Conservation (phyloP, 805 yeast genomes). For the Grigorovia transvaalensis region DNA sequence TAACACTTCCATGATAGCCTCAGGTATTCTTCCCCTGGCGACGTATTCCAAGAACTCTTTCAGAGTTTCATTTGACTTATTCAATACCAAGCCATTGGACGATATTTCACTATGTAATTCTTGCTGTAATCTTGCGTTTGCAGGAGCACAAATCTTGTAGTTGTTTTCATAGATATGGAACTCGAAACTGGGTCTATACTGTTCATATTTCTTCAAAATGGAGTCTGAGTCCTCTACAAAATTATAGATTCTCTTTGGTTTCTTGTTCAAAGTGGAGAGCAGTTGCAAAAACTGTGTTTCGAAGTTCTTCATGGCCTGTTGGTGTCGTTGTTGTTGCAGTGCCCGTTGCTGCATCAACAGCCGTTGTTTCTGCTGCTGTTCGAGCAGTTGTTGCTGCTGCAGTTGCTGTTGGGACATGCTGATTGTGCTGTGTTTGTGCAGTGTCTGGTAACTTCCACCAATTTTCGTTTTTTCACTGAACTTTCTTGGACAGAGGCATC, state of each 20-base stretch:
- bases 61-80: conserved; percentile 56
- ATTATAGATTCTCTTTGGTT: conserved; percentile 39
- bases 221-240: conserved; percentile 66
- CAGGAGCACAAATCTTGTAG: conserved; percentile 78
- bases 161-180: conserved; percentile 89
- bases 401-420: conserved; percentile 19
- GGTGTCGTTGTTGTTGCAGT: conserved; percentile 26
- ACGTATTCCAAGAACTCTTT: conserved; percentile 73
- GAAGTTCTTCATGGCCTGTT: conserved; percentile 33
- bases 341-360: conserved; percentile 27
- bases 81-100: conserved; percentile 58
- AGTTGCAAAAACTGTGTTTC: conserved; percentile 34
- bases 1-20: conserved; percentile 78
- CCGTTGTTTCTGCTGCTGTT: conserved; percentile 17
- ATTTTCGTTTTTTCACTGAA: background rate
- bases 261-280: conserved; percentile 26
- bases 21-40: conserved; percentile 74
- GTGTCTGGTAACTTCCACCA: background rate
- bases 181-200: conserved; percentile 70
- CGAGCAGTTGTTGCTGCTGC: conserved; percentile 21
- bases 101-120: conserved; percentile 30
- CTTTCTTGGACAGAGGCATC: too few relatives aligned
- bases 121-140: conserved; percentile 26
- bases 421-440: background rate
- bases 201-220: conserved; percentile 64